Evolutionary conservation across 2,329 filamentous ascomycete genomes (phyloP).

Genomic region (Penicillium sclerotiorum): DNA sequence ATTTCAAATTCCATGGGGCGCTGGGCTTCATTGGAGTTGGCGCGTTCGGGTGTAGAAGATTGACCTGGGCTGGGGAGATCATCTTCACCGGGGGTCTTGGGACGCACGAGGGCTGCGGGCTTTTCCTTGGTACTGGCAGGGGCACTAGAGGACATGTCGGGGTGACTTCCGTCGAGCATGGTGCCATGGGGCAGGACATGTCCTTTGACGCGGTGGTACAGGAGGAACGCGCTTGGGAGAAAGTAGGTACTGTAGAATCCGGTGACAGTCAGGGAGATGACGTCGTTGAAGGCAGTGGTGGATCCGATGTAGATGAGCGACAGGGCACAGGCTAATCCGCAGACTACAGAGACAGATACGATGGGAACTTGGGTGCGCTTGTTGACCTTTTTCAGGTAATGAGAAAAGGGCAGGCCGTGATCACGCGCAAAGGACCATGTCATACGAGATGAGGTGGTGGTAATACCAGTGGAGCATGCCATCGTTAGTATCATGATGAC

Average conservation of each 20-base stretch:
- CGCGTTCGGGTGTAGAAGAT: constrained; percentile 27
- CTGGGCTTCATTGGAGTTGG: constrained; percentile 12
- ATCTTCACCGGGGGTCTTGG: constrained; percentile 18
- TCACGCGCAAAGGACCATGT: constrained; percentile 39
- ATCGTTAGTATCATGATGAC: constrained; percentile 37
- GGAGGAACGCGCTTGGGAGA: constrained; percentile 33
- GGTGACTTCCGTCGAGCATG: constrained; percentile 26
- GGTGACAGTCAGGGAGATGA: constrained; percentile 33
- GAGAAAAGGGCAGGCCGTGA: constrained; percentile 34
- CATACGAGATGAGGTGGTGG: constrained; percentile 36
- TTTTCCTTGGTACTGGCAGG: constrained; percentile 14
- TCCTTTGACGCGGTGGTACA: constrained; percentile 39
- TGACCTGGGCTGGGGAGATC: constrained; percentile 5
- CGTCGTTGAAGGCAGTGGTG: constrained; percentile 24
- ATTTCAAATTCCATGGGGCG: constrained; percentile 19
- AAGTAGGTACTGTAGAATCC: constrained; percentile 42
- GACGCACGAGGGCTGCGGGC: constrained; percentile 11
- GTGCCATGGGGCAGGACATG: constrained; percentile 43
- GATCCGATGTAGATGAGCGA: constrained; percentile 28
- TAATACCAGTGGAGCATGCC: constrained; percentile 33
- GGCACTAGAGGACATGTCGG: constrained; percentile 12
- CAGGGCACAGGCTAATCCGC: constrained; percentile 24
- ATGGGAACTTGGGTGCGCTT: constrained; percentile 18
- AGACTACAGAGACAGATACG: constrained; percentile 22
- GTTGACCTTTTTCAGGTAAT: constrained; percentile 18